Evolutionary conservation across 371 early-diverging fungal genomes (phyloP), one percentile per base, ranked within the genome.

Genomic region (Mortierella sp.): DNA sequence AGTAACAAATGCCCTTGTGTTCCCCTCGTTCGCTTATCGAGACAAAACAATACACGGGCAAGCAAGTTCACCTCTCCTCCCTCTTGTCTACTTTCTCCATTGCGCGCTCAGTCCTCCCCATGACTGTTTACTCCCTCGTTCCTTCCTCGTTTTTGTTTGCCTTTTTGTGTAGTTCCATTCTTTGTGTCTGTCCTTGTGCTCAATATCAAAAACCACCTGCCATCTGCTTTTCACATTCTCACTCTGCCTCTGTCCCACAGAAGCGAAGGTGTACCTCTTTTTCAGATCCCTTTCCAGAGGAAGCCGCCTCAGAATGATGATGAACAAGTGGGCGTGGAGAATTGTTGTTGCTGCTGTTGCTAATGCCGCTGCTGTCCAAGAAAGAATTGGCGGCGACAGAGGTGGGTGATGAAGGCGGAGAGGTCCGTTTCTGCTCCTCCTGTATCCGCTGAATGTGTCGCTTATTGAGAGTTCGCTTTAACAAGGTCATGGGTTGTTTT

Each of bases 221-320:
- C 48, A 26, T 73, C 59, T 34, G 59, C 28, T 59, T 59, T 14
- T 14, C 31, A 8, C 31, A 10, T 13, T 55, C 57, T 26, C 11
- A 5, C 14, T 34, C 31, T 16, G n/a, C 6, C 64, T 14, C 64
- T 64, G 37, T 21, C 64, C 21, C 21, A 37, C 19, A 6, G 37
- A 21, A 26, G 5, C 9, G 28, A 24, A n/a, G 46, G 44, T 13
- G 26, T 70, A 77, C 77, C 77, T 77, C 74, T 79, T 74, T 71
- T 46, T 74, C 75, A 37, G 44, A 4, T 54, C 14, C 78, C 64
- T 51, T 74, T 46, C 70, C 51, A 31, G 44, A 11, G 51, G n/a
- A 19, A 34, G 53, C 21, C 50, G 50, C 31, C 16, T 75, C 69
- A 69, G 51, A 69, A 26, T 72, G 55, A 19, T 57, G 69, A 19